Evolutionary conservation across 257 asterid species (phyloP).

Genomic region (Jacaranda mimosifolia): DNA sequence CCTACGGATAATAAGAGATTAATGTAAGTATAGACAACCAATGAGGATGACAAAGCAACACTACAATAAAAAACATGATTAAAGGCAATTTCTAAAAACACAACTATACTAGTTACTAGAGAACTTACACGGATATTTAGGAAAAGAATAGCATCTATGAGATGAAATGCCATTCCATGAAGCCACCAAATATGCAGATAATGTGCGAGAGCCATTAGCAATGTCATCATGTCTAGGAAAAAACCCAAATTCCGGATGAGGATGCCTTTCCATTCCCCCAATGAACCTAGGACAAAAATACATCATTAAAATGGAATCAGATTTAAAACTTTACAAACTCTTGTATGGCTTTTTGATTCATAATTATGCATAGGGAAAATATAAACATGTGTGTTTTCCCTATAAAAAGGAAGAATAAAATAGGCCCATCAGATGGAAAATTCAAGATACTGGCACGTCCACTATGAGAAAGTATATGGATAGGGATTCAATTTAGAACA

Average conservation of each 20-base stretch:
- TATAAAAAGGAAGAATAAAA: constrained; percentile 8
- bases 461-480: neutral
- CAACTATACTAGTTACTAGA: constrained; percentile 24
- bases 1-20: constrained; percentile 51
- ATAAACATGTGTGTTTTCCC: too few relatives aligned
- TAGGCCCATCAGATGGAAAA: neutral
- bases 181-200: constrained; percentile 96
- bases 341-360: neutral
- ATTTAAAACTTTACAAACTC: neutral
- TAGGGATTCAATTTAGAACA: constrained; percentile 5
- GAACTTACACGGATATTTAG: constrained; percentile 84
- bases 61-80: constrained; percentile 27
- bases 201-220: constrained; percentile 87
- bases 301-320: neutral
- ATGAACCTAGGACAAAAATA: constrained; percentile 58
- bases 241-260: constrained; percentile 81
- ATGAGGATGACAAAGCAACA: constrained; percentile 18
- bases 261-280: constrained; percentile 89
- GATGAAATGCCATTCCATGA: constrained; percentile 97
- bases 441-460: neutral
- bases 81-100: neutral
- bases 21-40: constrained; percentile 28
- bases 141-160: constrained; percentile 85
- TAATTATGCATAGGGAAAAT: neutral
- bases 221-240: constrained; percentile 91